phyloP scores from a whole-genome alignment of 768 basidiomycete species.

The Solioccasus polychromus region DNA sequence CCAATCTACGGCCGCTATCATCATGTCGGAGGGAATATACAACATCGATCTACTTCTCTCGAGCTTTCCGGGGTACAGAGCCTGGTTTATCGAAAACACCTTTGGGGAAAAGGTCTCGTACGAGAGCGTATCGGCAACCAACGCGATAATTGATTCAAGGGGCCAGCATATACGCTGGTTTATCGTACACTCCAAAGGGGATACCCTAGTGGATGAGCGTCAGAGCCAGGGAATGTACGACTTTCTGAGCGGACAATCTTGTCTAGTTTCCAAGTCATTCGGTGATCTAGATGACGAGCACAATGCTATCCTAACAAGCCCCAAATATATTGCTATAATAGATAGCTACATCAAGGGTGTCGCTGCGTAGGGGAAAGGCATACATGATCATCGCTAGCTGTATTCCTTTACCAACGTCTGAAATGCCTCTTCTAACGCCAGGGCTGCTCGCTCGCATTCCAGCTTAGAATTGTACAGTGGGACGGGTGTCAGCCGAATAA shows the following conservation, averaged over 20 bases:
- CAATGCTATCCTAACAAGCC: conserved; percentile 44
- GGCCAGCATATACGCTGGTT: conserved; percentile 54
- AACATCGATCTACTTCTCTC: conserved; percentile 63
- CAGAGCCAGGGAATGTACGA: conserved; percentile 63
- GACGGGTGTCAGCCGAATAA: conserved; percentile 84
- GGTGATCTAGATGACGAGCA: conserved; percentile 49
- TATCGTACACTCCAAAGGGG: conserved; percentile 71
- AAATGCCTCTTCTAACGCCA: conserved; percentile 60
- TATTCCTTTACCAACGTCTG: conserved; percentile 21
- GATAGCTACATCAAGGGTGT: conserved; percentile 36
- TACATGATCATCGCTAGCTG: conserved; percentile 7
- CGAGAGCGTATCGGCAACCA: conserved; percentile 43
- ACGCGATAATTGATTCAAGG: conserved; percentile 36
- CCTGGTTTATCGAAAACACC: conserved; percentile 64
- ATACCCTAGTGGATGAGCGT: conserved; percentile 58
- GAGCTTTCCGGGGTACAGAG: conserved; percentile 63
- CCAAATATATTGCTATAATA: conserved; percentile 47
- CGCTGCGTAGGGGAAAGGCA: conserved; percentile 1
- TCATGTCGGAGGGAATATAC: conserved; percentile 76
- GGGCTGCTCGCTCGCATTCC: conserved; percentile 73
- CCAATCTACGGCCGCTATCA: conserved; percentile 50
- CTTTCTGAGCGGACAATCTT: conserved; percentile 40
- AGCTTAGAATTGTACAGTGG: conserved; percentile 83
- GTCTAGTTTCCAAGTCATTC: conserved; percentile 35
- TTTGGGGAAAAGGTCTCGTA: conserved; percentile 58